These are phyloP conservation scores for Achlya hypogyna DNA, from an alignment of 352 stramenopile species.

Conservation along the genomic window DNA sequence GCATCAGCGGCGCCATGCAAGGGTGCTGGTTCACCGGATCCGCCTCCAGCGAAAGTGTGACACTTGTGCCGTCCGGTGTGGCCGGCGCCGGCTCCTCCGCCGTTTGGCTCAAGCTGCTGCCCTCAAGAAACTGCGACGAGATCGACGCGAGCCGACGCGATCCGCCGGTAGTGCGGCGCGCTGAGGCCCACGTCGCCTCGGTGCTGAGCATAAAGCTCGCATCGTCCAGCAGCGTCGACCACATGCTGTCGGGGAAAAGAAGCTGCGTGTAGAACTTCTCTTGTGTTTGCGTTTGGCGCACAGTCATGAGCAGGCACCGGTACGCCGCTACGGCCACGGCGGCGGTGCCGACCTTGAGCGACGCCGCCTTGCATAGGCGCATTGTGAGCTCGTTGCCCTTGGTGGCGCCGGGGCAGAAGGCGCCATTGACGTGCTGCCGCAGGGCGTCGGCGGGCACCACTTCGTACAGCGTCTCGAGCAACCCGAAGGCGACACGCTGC, in stretches of 20 bases:
- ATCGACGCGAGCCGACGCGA: slow-evolving; percentile 7
- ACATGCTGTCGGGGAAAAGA: slow-evolving; percentile 62
- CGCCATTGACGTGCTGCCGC: slow-evolving; percentile 53
- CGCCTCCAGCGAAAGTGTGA: slow-evolving; percentile 44
- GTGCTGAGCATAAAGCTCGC: slow-evolving; percentile 34
- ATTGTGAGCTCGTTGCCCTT: slow-evolving; percentile 75
- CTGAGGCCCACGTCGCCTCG: slow-evolving; percentile 31
- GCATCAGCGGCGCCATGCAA: slow-evolving; percentile 63
- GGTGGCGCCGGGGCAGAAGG: slow-evolving; percentile 56
- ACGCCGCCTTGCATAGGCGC: slow-evolving; percentile 75
- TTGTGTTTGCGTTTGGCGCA: slow-evolving; percentile 75
- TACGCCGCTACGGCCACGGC: slow-evolving; percentile 46
- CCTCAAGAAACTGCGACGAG: slow-evolving; percentile 50
- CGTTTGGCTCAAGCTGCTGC: slow-evolving; percentile 62
- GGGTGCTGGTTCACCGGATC: slow-evolving; percentile 63
- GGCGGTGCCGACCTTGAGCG: slow-evolving; percentile 53
- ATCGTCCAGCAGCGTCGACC: slow-evolving; percentile 54
- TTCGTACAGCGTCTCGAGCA: slow-evolving; percentile 4
- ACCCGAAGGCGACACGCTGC: not conserved
- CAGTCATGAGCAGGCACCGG: slow-evolving; percentile 58
- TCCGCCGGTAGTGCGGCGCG: slow-evolving; percentile 24
- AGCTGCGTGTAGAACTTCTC: slow-evolving; percentile 84
- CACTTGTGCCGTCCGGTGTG: slow-evolving; percentile 7
- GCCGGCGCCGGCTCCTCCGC: slow-evolving; percentile 13
- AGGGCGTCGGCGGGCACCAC: slow-evolving; percentile 22